Base-by-base conservation (phyloP, 371 early-diverging fungal species). In the Thermomucor indicae-seudaticae region DNA sequence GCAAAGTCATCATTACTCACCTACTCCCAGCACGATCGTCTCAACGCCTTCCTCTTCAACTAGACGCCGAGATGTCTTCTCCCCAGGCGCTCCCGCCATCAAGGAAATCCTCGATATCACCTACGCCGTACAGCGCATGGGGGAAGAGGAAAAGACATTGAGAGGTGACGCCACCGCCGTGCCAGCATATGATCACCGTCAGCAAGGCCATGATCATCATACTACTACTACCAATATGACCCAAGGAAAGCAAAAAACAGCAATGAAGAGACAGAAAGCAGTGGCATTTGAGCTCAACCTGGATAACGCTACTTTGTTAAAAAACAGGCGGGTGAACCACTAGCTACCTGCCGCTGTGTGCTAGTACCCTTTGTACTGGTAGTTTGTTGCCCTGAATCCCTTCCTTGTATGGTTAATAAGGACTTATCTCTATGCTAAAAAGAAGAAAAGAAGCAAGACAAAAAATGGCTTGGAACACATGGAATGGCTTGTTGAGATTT, bases 61-160 rank as follows among this genome's bases (percentile, higher is more conserved):
- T 31, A 65, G 53, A 57, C 40, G 66, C 38, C 58, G 52, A 17
- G 68, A 65, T 20, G 50, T 56, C 1, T 64, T 68, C 31, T 59
- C 68, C 11, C 75, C 81, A 6, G 79, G 79, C 0, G 62, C 77
- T 30, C 65, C 77, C 6, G 58, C 72, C 2, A 70, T 83, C 60
- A 82, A 80, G 50, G 82, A 80, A 51, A 72, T 65, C 6, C 69
- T 84, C 57, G 79, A 80, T 58, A 75, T 84, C 8, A 78, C 80
- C 2, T 77, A 73, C 54, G 78, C 81, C 5, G 76, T 80, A 1
- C 82, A 79, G 41, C 72, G 81, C 6, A 79, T 81, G 77, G 82
- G 72, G 23, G 85, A 85, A 54, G 85, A 85, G 29, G 43, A 29
- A 10, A 52, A 40, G 37, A 35, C 43, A 10, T 10, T 41, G n/a